Evolutionary conservation across 192 early-diverging fungal genomes (phyloP), one percentile per base, ranked within the genome.

Genomic region (Coemansia sp.): DNA sequence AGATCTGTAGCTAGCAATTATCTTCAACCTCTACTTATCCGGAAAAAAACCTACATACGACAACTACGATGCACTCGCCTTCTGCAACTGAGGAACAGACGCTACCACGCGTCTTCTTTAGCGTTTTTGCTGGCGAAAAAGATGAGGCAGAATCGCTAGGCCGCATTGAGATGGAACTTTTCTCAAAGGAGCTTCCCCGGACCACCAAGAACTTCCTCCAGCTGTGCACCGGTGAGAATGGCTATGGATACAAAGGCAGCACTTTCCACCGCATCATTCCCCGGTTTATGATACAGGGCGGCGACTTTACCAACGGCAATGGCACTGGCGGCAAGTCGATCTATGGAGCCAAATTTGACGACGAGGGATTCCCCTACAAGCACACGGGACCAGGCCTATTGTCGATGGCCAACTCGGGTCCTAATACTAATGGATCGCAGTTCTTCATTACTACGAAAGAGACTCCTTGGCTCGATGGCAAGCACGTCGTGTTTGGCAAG

Each of bases 131-230:
- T 20, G 74, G 66, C 53, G 66, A 60, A 31, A 51, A 55, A 11
- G 51, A 55, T 3, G 28, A 23, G 9, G 24, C 48, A 51, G 48
- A 23, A 51, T 26, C 50, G 46, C 62, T 69, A 16, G 67, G 78
- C 26, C 62, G 60, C 36, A 72, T 81, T 33, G 64, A 58, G 43
- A 72, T 81, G 20, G 78, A 71, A 62, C 66, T 81, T 5, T 92
- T 89, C 77, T 83, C 84, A 46, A 88, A 96, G 69, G 87, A 87
- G 33, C 87, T 90, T 9, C 95, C 95, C 65, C 89, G 88, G 84
- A 96, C 94, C 31, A 88, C 90, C 43, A 92, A 98, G 77, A 98
- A 98, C 89, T 98, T 98, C 82, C 85, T 86, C 48, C 84, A 86
- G 45, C 79, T 92, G 36, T 64, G 71, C 58, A 67, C 69, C 0